Evolutionary conservation across 2,329 filamentous ascomycete genomes (phyloP).

Genomic region (Penicillium sp.): DNA sequence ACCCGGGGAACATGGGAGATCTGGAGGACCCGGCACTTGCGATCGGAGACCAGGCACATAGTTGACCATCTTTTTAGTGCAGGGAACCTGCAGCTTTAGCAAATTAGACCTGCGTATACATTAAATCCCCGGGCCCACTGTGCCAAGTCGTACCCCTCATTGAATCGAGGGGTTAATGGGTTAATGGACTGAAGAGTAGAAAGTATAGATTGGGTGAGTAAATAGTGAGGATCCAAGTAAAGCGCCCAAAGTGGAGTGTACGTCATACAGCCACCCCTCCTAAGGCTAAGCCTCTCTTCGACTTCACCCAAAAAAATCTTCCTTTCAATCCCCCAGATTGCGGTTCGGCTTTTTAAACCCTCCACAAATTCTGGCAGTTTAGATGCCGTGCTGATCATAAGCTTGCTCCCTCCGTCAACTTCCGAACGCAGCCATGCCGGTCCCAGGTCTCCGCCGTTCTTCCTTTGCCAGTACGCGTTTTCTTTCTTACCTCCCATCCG

Average conservation of each 20-base stretch:
- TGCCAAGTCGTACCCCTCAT: slow-evolving; percentile 24
- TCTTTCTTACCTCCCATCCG: slow-evolving; percentile 5
- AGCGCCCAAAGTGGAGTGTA: slow-evolving; percentile 1
- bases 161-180: slow-evolving; percentile 4
- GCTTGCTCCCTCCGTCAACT: slow-evolving; percentile 3
- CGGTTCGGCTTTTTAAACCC: neutral
- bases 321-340: too few species aligned
- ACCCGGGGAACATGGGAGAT: neutral
- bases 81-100: slow-evolving; percentile 3
- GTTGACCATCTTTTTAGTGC: neutral
- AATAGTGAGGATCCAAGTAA: neutral
- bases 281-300: slow-evolving; percentile 9
- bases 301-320: neutral
- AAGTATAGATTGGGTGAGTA: neutral
- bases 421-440: slow-evolving; percentile 31
- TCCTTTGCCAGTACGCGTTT: slow-evolving; percentile 36
- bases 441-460: slow-evolving; percentile 36
- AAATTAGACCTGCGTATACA: neutral
- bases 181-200: neutral
- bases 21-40: neutral
- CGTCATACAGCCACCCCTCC: slow-evolving; percentile 13
- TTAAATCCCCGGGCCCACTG: slow-evolving; percentile 3
- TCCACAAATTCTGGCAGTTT: neutral
- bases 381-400: slow-evolving; percentile 2
- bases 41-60: neutral